phyloP scores from a whole-genome alignment of 305 asterid genomes.

The Monarda citriodora region DNA sequence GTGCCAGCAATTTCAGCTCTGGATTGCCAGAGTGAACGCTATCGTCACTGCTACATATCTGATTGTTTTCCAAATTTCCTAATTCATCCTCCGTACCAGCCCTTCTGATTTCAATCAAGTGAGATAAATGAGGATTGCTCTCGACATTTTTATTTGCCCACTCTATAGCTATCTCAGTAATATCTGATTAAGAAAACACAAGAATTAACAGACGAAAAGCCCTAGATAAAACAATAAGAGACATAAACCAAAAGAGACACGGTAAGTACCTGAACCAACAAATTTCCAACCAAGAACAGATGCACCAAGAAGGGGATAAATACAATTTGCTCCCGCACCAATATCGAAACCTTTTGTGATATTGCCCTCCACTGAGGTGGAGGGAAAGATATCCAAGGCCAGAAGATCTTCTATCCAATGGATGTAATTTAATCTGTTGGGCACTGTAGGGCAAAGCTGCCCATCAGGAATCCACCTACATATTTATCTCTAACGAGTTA shows the following conservation, averaged over 20 bases:
- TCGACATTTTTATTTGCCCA: constrained; percentile 82
- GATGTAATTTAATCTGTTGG: constrained; percentile 92
- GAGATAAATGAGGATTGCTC: constrained; percentile 72
- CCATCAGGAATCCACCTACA: constrained; percentile 99
- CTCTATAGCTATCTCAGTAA: constrained; percentile 86
- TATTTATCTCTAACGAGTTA: constrained; percentile 14
- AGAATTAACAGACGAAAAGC: constrained; percentile 2
- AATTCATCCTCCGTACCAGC: constrained; percentile 26
- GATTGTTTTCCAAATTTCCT: constrained; percentile 27
- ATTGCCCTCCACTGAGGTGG: constrained; percentile 25
- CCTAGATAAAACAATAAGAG: constrained; percentile 9
- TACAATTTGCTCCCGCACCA: constrained; percentile 94
- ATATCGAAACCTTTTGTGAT: constrained; percentile 76
- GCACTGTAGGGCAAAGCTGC: constrained; percentile 97
- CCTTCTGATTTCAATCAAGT: constrained; percentile 76
- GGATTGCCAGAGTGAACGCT: constrained; percentile 13
- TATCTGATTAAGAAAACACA: constrained; percentile 45
- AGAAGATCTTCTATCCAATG: constrained; percentile 94
- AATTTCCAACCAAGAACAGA: constrained; percentile 93
- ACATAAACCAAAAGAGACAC: constrained; percentile 8
- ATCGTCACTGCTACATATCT: constrained; percentile 22
- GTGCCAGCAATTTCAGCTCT: constrained; percentile 19
- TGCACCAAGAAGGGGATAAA: constrained; percentile 96
- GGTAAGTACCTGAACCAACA: constrained; percentile 78
- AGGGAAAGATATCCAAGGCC: constrained; percentile 57